Percentiles rank a stretch among this genome's conserved stretches.
Evolutionary conservation across 1,139 yeast species (phyloP).

Genomic region (Hyphopichia pseudoburtonii): DNA sequence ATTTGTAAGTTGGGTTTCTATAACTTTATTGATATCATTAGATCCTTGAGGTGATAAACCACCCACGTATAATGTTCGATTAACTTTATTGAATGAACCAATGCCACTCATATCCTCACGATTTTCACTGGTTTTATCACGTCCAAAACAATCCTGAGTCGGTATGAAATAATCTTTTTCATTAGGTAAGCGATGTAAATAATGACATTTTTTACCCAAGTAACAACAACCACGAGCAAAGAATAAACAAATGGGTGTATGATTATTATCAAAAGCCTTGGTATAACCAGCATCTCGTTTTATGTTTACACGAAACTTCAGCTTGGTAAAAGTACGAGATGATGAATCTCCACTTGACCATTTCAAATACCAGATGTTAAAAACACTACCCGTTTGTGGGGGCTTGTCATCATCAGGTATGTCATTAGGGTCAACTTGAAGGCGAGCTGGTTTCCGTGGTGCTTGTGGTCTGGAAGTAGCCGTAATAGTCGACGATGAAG

Average conservation of each 20-base stretch:
- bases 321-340: conserved; percentile 25
- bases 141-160: conserved; percentile 87
- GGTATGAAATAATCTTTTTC: conserved; percentile 47
- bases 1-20: conserved; percentile 34
- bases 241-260: conserved; percentile 65
- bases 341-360: conserved; percentile 77
- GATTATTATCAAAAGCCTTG: conserved; percentile 46
- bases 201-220: conserved; percentile 72
- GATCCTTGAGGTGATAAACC: conserved; percentile 38
- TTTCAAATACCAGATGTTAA: conserved; percentile 84
- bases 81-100: conserved; percentile 73
- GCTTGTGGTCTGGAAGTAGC: too few species aligned
- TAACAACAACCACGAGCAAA: conserved; percentile 90
- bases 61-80: conserved; percentile 78
- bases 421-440: conserved; percentile 70
- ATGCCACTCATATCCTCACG: conserved; percentile 95
- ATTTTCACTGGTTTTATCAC: conserved; percentile 80
- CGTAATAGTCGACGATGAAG: too few species aligned
- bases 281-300: conserved; percentile 74
- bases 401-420: conserved; percentile 66
- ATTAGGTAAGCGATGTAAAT: conserved; percentile 73
- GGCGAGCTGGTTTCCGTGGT: conserved; percentile 52
- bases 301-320: conserved; percentile 56
- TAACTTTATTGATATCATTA: conserved; percentile 6
- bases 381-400: conserved; percentile 76